Evolutionary conservation across 139 green algal genomes (phyloP).

Genomic region (Deuterostichococcus epilithicus): DNA sequence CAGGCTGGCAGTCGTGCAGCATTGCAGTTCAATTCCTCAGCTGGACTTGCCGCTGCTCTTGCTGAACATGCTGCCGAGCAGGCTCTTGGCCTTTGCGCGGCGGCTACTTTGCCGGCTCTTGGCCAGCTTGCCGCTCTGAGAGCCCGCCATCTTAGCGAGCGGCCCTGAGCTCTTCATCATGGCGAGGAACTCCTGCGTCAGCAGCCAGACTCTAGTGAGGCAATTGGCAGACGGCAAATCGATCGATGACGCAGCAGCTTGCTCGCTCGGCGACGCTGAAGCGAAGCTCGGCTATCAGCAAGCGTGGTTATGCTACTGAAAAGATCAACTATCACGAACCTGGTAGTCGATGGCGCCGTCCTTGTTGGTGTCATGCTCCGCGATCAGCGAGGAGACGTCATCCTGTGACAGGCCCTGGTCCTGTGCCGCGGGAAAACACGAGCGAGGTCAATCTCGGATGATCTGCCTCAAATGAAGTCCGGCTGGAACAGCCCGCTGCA

Average conservation of each 20-base stretch:
- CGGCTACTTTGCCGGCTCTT: background rate
- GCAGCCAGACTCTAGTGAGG: too few species aligned
- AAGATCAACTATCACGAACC: too few species aligned
- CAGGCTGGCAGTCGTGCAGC: too few species aligned
- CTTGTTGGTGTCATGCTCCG: conserved; percentile 31
- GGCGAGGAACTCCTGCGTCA: background rate
- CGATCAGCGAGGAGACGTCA: conserved; percentile 25
- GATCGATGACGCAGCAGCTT: too few species aligned
- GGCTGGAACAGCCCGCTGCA: background rate
- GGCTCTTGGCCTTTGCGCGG: background rate
- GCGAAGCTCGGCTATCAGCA: too few species aligned
- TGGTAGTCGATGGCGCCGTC: conserved; percentile 44
- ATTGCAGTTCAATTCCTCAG: background rate
- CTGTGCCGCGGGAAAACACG: too few species aligned
- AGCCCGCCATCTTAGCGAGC: background rate
- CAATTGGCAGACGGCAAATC: too few species aligned
- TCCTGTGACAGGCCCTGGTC: conserved; percentile 9
- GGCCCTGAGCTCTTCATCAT: background rate
- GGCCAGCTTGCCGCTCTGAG: background rate
- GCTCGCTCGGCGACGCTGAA: too few species aligned
- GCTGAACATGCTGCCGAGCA: background rate
- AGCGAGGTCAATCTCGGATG: too few species aligned
- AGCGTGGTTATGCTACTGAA: too few species aligned
- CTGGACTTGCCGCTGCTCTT: background rate
- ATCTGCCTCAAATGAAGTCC: too few species aligned